phyloP scores from a whole-genome alignment of 2,329 filamentous ascomycete genomes.

The Bipolaris sorokiniana region DNA sequence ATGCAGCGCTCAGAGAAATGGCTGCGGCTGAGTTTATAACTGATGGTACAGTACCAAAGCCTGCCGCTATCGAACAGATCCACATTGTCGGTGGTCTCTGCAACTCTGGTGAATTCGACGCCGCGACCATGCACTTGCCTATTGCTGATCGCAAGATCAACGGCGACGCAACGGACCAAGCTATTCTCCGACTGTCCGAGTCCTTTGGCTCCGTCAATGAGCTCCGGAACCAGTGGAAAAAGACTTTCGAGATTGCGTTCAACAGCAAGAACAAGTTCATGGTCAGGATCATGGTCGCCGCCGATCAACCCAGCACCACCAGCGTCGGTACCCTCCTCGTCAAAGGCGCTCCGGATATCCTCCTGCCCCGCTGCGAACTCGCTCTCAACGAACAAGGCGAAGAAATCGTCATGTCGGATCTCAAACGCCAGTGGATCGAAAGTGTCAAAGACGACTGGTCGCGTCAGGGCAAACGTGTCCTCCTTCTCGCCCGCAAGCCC shows the following conservation, averaged over 20 bases:
- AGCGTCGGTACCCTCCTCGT: constrained; percentile 65
- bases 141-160: constrained; percentile 68
- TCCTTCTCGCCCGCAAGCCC: constrained; percentile 69
- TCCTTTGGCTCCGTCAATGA: constrained; percentile 65
- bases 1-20: constrained; percentile 55
- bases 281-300: constrained; percentile 64
- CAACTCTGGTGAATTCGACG: constrained; percentile 78
- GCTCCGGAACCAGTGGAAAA: constrained; percentile 67
- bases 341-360: constrained; percentile 78
- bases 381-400: constrained; percentile 64
- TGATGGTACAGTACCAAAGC: constrained; percentile 46
- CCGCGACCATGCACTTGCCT: constrained; percentile 64
- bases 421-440: constrained; percentile 58
- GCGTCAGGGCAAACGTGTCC: constrained; percentile 69
- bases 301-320: constrained; percentile 36
- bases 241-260: constrained; percentile 67
- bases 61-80: constrained; percentile 58
- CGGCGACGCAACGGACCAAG: constrained; percentile 78
- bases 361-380: constrained; percentile 67
- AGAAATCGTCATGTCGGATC: constrained; percentile 55
- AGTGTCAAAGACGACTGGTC: constrained; percentile 72
- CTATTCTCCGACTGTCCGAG: constrained; percentile 74
- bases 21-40: constrained; percentile 18
- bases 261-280: constrained; percentile 88
- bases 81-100: constrained; percentile 69